Conservation (phyloP, 73 alveolate genomes). For the Diophrys appendiculata region DNA sequence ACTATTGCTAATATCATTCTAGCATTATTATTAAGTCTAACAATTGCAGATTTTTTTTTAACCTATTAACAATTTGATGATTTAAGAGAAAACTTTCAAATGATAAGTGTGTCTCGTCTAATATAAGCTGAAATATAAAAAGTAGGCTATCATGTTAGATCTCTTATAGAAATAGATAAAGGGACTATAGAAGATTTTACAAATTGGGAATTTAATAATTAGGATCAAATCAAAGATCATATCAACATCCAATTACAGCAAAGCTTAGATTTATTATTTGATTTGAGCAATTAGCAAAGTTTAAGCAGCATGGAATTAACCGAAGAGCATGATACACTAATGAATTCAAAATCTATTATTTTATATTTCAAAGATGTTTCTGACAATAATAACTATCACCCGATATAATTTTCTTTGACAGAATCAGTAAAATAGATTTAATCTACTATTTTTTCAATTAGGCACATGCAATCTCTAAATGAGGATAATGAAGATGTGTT, state of each 20-base stretch:
- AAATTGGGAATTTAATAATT: conserved; percentile 3
- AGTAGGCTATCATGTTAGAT: conserved; percentile 33
- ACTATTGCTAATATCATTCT: conserved; percentile 28
- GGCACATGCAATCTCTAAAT: conserved; percentile 10
- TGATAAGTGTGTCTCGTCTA: conserved; percentile 5
- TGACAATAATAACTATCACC: conserved; percentile 7
- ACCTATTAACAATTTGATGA: conserved; percentile 18
- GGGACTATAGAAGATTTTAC: not conserved
- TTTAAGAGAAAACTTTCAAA: conserved; percentile 18
- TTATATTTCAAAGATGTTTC: conserved; percentile 31
- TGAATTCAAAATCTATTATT: conserved; percentile 27
- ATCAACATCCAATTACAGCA: conserved; percentile 5
- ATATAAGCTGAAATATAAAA: conserved; percentile 31
- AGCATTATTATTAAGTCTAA: conserved; percentile 14
- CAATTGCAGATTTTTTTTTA: conserved; percentile 34
- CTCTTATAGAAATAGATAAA: conserved; percentile 24
- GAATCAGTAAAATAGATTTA: conserved; percentile 26
- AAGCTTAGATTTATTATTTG: conserved; percentile 19
- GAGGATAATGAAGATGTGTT: conserved; percentile 47
- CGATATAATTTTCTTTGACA: conserved; percentile 35
- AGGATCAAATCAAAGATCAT: not conserved
- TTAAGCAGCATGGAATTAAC: conserved; percentile 13
- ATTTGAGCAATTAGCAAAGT: conserved; percentile 29
- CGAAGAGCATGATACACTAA: conserved; percentile 5
- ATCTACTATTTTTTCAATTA: conserved; percentile 37